Evolutionary conservation across 1,284 basidiomycete species (phyloP), one percentile per base, ranked within the genome.

Genomic region (Trichosporon sp.): DNA sequence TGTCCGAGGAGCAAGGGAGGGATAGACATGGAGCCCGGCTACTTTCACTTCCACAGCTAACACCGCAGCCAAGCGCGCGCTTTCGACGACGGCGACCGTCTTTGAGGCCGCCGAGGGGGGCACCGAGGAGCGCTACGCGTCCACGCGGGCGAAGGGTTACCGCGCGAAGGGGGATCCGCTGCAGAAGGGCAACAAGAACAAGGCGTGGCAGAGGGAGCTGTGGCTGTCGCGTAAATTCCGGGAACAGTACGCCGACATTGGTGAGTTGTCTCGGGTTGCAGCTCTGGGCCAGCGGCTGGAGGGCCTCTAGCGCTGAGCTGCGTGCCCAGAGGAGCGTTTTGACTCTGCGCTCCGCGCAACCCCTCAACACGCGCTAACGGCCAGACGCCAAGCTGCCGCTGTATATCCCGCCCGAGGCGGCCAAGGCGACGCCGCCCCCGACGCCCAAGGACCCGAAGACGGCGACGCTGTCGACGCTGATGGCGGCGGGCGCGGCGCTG

Each of bases 401-500:
- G 15, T 77, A 78, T 72, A 66, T 78, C 21, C 76, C 74, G 11
- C 58, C 69, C 13, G 62, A 47, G 23, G 47, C 66, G 8, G 70
- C 60, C 21, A 62, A 65, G 63, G 32, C 23, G 18, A 1, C 56
- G 8, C 56, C 31, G 25, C 29, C n/a, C 31, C 18, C 44, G 68
- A 64, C 38, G 47, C 66, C 62, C 27, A 67, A 65, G 32, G 72
- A 64, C 9, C 72, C 75, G 3, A 72, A 72, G 15, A 68, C 78
- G 68, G 70, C 75, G 4, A 75, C 90, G 88, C 86, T 96, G 60
- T 95, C 94, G 9, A 91, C 95, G 60, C 89, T 99, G 69, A 85
- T 98, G 53, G 95, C 97, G 0, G 87, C 95, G 7, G 94, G 94
- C 34, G 95, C 97, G 12, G 96, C 98, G 79, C 89, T 99, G 58